These are phyloP conservation scores for Phanerochaete carnosa DNA, from an alignment of 768 basidiomycete species.

Conservation along the genomic window DNA sequence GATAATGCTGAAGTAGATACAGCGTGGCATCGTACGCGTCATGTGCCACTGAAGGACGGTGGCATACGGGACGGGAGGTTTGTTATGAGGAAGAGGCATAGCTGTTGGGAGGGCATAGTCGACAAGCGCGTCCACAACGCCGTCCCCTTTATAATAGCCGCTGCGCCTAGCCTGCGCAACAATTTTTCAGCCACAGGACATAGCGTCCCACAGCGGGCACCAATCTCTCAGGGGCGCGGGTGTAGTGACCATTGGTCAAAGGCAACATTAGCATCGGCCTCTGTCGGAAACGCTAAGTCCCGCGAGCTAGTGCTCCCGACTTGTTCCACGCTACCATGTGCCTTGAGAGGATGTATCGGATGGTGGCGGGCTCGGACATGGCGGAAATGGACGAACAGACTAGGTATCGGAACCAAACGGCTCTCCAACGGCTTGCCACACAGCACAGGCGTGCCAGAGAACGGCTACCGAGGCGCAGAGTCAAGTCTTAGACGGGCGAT, in stretches of 20 bases:
- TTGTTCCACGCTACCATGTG: not conserved
- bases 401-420: not conserved
- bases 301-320: not conserved
- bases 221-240: not conserved
- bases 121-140: not conserved
- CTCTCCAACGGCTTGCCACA: not conserved
- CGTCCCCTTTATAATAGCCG: not conserved
- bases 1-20: not conserved
- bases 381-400: not conserved
- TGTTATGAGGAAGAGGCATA: not conserved
- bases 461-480: not conserved
- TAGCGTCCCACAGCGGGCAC: not conserved
- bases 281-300: not conserved
- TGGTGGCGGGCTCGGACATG: not conserved
- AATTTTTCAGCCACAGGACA: not conserved
- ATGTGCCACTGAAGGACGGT: not conserved
- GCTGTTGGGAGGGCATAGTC: not conserved
- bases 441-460: not conserved
- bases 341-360: not conserved
- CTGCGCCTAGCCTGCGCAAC: not conserved
- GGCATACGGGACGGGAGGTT: not conserved
- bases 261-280: not conserved
- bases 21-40: not conserved
- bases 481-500: not conserved
- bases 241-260: not conserved